Base-by-base conservation (phyloP, 2,329 filamentous ascomycete species). In the Capronia americana region DNA sequence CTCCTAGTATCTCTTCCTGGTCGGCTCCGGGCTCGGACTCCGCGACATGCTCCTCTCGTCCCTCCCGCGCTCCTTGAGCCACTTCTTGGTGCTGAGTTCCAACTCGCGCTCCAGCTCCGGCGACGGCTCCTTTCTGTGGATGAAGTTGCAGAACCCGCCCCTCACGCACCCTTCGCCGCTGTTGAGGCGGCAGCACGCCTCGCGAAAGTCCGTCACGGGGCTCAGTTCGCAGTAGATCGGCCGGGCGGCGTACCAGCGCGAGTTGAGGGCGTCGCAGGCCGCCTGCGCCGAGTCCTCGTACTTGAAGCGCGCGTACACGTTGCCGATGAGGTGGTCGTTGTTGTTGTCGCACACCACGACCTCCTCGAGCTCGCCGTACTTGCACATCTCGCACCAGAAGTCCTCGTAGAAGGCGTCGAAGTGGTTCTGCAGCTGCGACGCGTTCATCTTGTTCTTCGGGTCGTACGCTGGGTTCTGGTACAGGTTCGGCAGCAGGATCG, bases 361-460 rank as follows among this genome's bases (percentile, higher is more conserved):
- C 83, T 99, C 95, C 82, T 99, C 95, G 41, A 98, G 86, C 82
- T 98, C 92, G 73, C 95, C 95, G 79, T 96, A 99, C 82, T 96
- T 93, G 90, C 95, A 98, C 84, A 99, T 92, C 87, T 99, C 95
- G 83, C 94, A 98, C 94, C 95, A 99, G 73, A 99, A 93, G 79
- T 99, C 95, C 84, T 99, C 95, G 85, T 99, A 99, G 81, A 99
- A 99, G 76, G 95, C 95, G 81, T 99, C 95, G 78, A 99, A 99
- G 86, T 99, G 95, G 84, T 97, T 97, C 82, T 97, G 94, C 78
- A 98, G 90, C 85, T 99, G 95, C 73, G 88, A 90, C 6, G 93
- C 84, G 82, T 96, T 97, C 91, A 99, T 97, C 83, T 93, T 95
- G 85, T 90, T 95, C 84, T 96, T 96, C 56, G 92, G 89, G 80